Evolutionary conservation across 2,329 filamentous ascomycete genomes (phyloP).

Genomic region (Apiospora pterosperma): DNA sequence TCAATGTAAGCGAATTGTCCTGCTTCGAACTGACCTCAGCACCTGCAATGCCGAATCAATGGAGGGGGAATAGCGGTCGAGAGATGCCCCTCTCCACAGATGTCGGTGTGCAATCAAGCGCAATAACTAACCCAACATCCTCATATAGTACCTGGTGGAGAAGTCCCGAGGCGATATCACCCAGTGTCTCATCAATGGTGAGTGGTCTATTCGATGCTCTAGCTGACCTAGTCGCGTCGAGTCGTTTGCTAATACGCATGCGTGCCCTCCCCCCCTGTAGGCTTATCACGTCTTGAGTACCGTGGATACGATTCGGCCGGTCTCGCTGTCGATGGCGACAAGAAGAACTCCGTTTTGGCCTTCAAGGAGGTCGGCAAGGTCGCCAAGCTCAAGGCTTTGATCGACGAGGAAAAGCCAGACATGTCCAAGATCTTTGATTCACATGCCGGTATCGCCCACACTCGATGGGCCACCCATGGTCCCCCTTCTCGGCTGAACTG

Average conservation of each 20-base stretch:
- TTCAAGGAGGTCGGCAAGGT: conserved; percentile 99
- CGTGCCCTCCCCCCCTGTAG: conserved; percentile 44
- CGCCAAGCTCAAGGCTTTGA: conserved; percentile 89
- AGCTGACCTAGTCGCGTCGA: not conserved
- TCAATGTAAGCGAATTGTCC: conserved; percentile 60
- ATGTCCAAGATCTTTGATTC: conserved; percentile 93
- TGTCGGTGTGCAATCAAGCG: not conserved
- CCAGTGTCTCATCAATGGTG: not conserved
- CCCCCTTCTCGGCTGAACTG: conserved; percentile 92
- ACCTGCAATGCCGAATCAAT: not conserved
- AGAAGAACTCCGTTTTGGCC: conserved; percentile 95
- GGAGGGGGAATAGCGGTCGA: not conserved
- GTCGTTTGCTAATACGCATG: not conserved
- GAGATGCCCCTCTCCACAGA: not conserved
- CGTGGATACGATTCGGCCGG: conserved; percentile 98
- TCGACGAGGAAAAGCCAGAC: conserved; percentile 79
- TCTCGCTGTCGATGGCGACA: conserved; percentile 93
- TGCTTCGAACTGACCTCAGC: not conserved
- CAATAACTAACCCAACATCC: not conserved
- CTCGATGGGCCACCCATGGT: conserved; percentile 97
- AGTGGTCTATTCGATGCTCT: not conserved
- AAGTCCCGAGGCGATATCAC: not conserved
- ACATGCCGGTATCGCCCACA: conserved; percentile 98
- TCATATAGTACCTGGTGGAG: conserved; percentile 4
- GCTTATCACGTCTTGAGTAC: conserved; percentile 94